phyloP scores from a whole-genome alignment of 2,329 filamentous ascomycete species.

The Xylaria hypoxylon region DNA sequence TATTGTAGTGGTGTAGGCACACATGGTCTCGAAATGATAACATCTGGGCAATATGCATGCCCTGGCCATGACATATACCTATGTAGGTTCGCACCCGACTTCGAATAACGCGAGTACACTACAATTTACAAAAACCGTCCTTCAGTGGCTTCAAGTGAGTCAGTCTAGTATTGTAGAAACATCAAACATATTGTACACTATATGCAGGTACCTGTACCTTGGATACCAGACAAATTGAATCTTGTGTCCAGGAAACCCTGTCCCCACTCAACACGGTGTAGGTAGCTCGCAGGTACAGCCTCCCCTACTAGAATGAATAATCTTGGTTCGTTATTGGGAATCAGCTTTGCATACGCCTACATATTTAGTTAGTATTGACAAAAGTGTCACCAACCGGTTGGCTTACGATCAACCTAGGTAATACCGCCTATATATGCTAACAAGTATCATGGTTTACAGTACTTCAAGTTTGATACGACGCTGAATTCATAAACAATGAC shows the following conservation, averaged over 20 bases:
- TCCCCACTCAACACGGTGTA: slow-evolving; percentile 7
- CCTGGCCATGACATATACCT: too few species aligned
- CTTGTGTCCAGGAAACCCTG: slow-evolving; percentile 10
- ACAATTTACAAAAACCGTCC: not conserved
- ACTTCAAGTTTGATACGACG: slow-evolving; percentile 14
- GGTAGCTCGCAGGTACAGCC: slow-evolving; percentile 4
- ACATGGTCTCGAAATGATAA: not conserved
- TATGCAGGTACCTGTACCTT: not conserved
- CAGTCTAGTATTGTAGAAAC: not conserved
- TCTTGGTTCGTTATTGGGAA: slow-evolving; percentile 9
- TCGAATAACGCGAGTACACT: too few species aligned
- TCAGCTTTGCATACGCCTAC: slow-evolving; percentile 8
- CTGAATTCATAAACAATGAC: slow-evolving; percentile 14
- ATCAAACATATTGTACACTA: not conserved
- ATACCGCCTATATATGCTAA: too few species aligned
- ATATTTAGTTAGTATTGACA: not conserved
- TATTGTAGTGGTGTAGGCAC: too few species aligned
- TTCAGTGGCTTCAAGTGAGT: not conserved
- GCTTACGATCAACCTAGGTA: too few species aligned
- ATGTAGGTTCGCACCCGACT: too few species aligned
- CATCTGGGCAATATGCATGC: too few species aligned
- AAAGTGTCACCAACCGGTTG: too few species aligned
- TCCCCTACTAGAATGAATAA: not conserved
- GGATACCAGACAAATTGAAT: slow-evolving; percentile 3
- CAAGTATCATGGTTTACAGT: too few species aligned